Conservation (phyloP, 257 asterid genomes). For the Solanum bukasovii region DNA sequence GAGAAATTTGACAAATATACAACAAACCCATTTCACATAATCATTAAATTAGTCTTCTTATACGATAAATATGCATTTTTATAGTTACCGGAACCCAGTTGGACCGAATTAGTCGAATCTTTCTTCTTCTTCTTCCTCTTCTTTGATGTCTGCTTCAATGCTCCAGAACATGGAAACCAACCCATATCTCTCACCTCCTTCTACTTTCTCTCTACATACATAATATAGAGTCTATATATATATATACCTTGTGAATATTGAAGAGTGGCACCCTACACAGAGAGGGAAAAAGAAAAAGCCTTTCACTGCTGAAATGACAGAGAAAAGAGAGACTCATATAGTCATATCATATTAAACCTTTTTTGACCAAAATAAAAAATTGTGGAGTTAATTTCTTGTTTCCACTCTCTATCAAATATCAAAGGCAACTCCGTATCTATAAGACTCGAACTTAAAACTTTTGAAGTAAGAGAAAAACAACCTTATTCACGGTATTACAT, state of each 20-base stretch:
- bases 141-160: conserved; percentile 29
- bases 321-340: background rate
- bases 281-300: background rate
- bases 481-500: no score
- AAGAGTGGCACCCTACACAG: background rate
- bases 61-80: background rate
- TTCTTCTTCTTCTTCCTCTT: conserved; percentile 25
- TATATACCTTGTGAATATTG: background rate
- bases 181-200: conserved; percentile 28
- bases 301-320: background rate
- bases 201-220: background rate
- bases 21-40: background rate
- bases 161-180: conserved; percentile 69
- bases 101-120: conserved; percentile 19
- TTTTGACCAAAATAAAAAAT: background rate
- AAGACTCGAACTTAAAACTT: no score
- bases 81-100: conserved; percentile 40
- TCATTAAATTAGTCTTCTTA: background rate
- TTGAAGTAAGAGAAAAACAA: no score
- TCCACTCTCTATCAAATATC: no score
- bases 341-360: background rate
- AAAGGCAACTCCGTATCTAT: no score
- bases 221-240: background rate
- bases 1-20: background rate
- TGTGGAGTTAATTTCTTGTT: no score